Base-by-base conservation (phyloP, 2,329 filamentous ascomycete species). In the Fusarium chaquense region DNA sequence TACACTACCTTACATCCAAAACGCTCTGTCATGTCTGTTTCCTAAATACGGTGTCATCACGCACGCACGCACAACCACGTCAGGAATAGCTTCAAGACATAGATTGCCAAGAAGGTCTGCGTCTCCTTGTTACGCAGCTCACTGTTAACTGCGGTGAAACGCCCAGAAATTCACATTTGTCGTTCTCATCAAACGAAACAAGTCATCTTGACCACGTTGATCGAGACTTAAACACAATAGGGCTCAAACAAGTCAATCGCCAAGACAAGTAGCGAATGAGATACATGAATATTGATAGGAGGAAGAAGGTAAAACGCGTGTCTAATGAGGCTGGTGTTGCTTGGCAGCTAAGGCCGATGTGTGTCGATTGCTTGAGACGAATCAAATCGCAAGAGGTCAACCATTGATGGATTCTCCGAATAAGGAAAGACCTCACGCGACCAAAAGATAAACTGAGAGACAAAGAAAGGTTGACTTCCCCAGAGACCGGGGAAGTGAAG, bases 371-470 rank as follows among this genome's bases (percentile, higher is more conserved):
- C 43, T 43, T 50, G 4, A 49, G 50, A 45, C 61, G 52, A 64
- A 64, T 65, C 61, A 58, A 2, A 40, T 40, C 33, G 20, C 24
- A n/a, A 32, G 10, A 20, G 18, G n/a, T 2, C n/a, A 12, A 20
- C 28, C 43, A 40, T 33, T 20, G 20, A 51, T 15, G 8, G 24
- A 2, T 30, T 58, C 36, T 64, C 22, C 52, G 16, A 56, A 43
- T 28, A 36, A 58, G 60, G 62, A 65, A 65, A 65, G 38, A 65
- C 44, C 51, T 70, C 67, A 70, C 67, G 62, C 67, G 67, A 70
- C 52, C 49, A 38, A 20, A n/a, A 18, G 12, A 18, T 4, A 44
- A 7, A 12, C 22, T 26, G 4, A 51, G 24, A 51, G 11, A 51
- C 22, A 51, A 26, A 65, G 35, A 12, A 18, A 35, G 28, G 22